phyloP scores from a whole-genome alignment of 441 rosid species.

The Populus hybrid region DNA sequence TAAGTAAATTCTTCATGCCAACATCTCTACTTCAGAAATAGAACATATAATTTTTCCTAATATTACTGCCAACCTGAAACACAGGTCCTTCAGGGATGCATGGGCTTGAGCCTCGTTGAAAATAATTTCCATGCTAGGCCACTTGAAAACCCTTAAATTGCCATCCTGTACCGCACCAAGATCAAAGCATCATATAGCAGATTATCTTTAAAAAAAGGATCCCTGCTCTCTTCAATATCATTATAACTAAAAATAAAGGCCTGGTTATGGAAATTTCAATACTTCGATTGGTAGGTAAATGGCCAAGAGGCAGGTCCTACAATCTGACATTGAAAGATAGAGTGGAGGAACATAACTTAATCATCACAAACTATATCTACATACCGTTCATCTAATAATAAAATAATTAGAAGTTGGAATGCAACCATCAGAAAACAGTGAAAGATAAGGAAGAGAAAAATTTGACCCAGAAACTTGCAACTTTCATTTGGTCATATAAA shows the following conservation, averaged over 20 bases:
- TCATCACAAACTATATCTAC: neutral
- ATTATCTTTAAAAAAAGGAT: constrained; percentile 17
- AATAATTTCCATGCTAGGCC: constrained; percentile 81
- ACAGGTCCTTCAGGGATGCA: constrained; percentile 54
- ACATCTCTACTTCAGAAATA: constrained; percentile 1
- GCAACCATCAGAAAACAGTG: neutral
- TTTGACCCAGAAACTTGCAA: neutral
- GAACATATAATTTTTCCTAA: neutral
- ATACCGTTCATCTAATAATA: neutral
- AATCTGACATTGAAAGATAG: neutral
- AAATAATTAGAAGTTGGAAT: neutral
- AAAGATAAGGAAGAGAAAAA: neutral
- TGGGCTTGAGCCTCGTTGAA: constrained; percentile 65
- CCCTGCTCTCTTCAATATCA: neutral
- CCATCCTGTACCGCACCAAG: constrained; percentile 92
- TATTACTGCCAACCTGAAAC: constrained; percentile 63
- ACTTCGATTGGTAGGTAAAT: neutral
- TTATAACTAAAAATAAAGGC: neutral
- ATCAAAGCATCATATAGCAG: constrained; percentile 37
- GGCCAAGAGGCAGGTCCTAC: neutral
- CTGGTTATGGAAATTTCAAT: neutral
- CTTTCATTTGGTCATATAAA: constrained; percentile 5
- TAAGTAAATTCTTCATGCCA: constrained; percentile 6
- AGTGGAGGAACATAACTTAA: neutral
- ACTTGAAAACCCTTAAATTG: constrained; percentile 71